A percentile compares a stretch with the other conserved stretches of the same genome.
phyloP scores from a whole-genome alignment of 1,139 yeast genomes.

The Saccharomyces hybrid region DNA sequence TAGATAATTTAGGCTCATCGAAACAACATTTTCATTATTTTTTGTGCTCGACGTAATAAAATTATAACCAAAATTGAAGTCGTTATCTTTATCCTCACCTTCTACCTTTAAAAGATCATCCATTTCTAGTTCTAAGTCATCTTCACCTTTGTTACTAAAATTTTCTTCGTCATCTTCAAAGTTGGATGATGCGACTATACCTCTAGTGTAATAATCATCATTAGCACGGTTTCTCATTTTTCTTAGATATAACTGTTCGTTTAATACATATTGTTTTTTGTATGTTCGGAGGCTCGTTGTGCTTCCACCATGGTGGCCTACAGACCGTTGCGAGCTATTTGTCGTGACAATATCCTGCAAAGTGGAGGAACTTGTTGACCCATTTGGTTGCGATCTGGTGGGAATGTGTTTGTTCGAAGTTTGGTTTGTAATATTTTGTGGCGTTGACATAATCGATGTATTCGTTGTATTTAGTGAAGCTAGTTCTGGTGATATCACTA shows the following conservation, averaged over 20 bases:
- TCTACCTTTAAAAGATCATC: constrained; percentile 24
- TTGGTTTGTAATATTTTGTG: constrained; percentile 8
- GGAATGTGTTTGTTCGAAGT: background rate
- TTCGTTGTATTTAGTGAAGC: constrained; percentile 20
- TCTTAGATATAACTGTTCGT: constrained; percentile 62
- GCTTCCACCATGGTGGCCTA: constrained; percentile 1
- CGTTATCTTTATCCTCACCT: constrained; percentile 12
- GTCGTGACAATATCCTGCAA: background rate
- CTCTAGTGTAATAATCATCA: constrained; percentile 66
- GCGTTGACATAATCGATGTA: constrained; percentile 14
- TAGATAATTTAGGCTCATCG: constrained; percentile 24
- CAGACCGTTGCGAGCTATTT: background rate
- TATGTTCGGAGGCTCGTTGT: constrained; percentile 18
- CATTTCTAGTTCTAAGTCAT: constrained; percentile 24
- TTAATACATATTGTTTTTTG: constrained; percentile 37
- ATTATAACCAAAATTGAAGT: constrained; percentile 20
- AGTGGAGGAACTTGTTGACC: constrained; percentile 17
- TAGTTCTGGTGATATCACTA: constrained; percentile 21
- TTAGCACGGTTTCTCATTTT: constrained; percentile 55
- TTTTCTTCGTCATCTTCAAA: constrained; percentile 21
- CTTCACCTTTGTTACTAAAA: constrained; percentile 16
- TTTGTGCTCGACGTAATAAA: constrained; percentile 16
- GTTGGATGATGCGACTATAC: constrained; percentile 35
- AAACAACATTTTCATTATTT: constrained; percentile 18
- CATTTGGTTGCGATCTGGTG: constrained; percentile 6